Evolutionary conservation across 2,329 filamentous ascomycete genomes (phyloP), one percentile per base, ranked within the genome.

Genomic region (Microdochium bolleyi): DNA sequence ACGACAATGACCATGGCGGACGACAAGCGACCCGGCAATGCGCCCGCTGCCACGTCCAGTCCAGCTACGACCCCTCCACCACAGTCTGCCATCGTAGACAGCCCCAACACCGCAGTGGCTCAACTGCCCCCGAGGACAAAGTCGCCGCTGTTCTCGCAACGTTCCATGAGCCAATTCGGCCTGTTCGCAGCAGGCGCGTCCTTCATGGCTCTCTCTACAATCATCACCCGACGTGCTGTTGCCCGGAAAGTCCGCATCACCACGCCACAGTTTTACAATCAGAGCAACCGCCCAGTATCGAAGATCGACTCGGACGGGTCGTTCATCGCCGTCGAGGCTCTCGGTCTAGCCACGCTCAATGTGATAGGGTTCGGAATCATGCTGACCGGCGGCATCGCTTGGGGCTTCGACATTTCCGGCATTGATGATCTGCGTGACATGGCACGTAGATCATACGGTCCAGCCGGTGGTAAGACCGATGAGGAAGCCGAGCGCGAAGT

Each of bases 301-400:
- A 76, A 68, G 68, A 67, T 64, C 68, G 51, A 74, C 48, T 76
- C 82, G 25, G 86, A 85, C 62, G 84, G 84, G 8, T 78, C 82
- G 1, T 66, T 87, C 38, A 85, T 96, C 57, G 92, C 92, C 1
- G 71, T 87, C 32, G 88, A 95, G 69, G 92, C 92, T 0, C 74
- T 99, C 22, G 88, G 85, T 49, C 74, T 96, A 34, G 94, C 92
- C 0, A 96, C 92, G 0, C 78, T 96, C 60, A 96, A 96, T 61
- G 89, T 94, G 13, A 63, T 84, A 30, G 88, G 85, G 60, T 80
- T 94, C 50, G 85, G 79, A 1, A 83, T 96, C 67, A 83, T 95
- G 78, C 70, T 79, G 9, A 77, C 82, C 0, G 94, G 92, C 3
- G 90, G 87, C 0, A 68, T 85, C 11, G 75, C 89, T 56, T 95